A percentile compares a stretch with the other conserved stretches of the same genome.
Evolutionary conservation across 805 yeast genomes (phyloP).

Genomic region (Candida ipomoeae): DNA sequence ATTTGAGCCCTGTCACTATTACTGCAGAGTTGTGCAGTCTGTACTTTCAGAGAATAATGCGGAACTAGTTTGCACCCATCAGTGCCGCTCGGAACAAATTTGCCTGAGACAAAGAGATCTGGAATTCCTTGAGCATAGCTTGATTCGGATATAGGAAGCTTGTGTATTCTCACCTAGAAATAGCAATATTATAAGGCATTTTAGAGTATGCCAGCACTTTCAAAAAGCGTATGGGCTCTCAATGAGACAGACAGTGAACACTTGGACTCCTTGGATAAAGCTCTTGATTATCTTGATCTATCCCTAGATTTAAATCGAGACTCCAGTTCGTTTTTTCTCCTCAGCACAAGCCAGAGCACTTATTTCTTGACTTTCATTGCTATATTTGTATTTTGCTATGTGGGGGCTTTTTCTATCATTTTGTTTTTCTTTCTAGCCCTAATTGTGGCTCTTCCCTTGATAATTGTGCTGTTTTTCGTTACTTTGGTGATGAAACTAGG

Average conservation of each 20-base stretch:
- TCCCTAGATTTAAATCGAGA: background rate
- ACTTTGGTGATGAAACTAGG: background rate
- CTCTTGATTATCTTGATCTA: background rate
- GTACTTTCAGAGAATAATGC: background rate
- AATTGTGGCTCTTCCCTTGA: background rate
- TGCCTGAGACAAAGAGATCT: background rate
- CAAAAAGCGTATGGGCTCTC: background rate
- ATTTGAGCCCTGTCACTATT: background rate
- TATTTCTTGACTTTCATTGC: background rate
- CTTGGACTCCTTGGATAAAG: background rate
- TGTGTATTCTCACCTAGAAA: background rate
- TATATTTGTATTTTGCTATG: background rate
- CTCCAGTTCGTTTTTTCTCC: background rate
- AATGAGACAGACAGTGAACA: background rate
- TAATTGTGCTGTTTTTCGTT: background rate
- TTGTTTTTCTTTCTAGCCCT: background rate
- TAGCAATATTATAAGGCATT: background rate
- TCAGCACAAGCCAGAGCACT: background rate
- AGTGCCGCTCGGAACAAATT: background rate
- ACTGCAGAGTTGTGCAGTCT: background rate
- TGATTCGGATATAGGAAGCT: background rate
- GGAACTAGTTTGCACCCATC: background rate
- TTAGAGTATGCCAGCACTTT: background rate
- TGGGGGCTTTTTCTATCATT: background rate
- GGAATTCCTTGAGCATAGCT: background rate